Evolutionary conservation across 2,329 filamentous ascomycete genomes (phyloP).

Genomic region (Calonectria hongkongensis): DNA sequence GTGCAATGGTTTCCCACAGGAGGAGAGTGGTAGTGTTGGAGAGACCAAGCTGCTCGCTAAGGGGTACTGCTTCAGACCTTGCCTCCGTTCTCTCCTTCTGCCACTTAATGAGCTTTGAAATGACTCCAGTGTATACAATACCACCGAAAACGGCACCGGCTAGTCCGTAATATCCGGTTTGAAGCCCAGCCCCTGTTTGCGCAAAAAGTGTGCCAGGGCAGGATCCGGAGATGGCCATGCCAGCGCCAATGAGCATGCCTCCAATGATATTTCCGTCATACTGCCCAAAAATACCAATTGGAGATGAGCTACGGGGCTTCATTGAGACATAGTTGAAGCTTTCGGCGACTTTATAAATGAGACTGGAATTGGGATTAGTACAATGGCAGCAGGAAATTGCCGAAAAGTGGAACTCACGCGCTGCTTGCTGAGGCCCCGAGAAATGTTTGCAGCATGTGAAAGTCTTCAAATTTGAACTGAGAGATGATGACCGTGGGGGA

Average conservation of each 20-base stretch:
- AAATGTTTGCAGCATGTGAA: conserved; percentile 80
- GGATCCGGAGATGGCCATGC: conserved; percentile 79
- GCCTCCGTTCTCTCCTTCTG: conserved; percentile 52
- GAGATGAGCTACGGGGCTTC: conserved; percentile 69
- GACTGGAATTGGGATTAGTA: conserved; percentile 53
- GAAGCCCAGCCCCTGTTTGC: conserved; percentile 73
- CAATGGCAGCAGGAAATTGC: background rate
- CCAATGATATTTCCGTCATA: conserved; percentile 81
- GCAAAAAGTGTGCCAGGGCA: conserved; percentile 80
- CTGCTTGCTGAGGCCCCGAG: conserved; percentile 77
- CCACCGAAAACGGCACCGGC: conserved; percentile 74
- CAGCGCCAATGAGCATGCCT: conserved; percentile 76
- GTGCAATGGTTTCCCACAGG: conserved; percentile 65
- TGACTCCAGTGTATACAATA: conserved; percentile 68
- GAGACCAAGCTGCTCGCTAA: conserved; percentile 65
- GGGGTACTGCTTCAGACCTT: conserved; percentile 56
- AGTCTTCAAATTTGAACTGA: conserved; percentile 77
- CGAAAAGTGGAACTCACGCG: conserved; percentile 68
- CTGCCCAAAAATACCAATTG: conserved; percentile 70
- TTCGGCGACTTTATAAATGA: conserved; percentile 68
- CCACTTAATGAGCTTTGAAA: conserved; percentile 60
- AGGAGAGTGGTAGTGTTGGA: conserved; percentile 61
- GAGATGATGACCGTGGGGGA: conserved; percentile 75
- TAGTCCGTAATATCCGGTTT: conserved; percentile 71
- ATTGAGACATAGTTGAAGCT: conserved; percentile 64